These are phyloP conservation scores for Rhodotorula sp. DNA, from an alignment of 1,284 basidiomycete species.

Conservation along the genomic window DNA sequence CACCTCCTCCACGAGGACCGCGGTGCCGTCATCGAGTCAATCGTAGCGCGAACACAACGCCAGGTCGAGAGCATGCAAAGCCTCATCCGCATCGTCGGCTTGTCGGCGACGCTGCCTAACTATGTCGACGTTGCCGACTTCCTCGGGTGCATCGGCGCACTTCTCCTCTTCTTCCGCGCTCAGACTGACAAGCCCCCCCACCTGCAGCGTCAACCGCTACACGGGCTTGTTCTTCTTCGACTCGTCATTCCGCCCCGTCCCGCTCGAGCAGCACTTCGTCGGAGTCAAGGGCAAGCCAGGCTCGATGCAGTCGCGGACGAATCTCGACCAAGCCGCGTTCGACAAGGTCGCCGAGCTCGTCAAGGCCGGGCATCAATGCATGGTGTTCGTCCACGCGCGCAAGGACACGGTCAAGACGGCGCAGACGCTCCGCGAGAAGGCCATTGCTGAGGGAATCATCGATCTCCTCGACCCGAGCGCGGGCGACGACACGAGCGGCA, in stretches of 20 bases:
- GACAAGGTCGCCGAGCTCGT: constrained; percentile 84
- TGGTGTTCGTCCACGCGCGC: constrained; percentile 98
- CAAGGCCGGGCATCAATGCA: constrained; percentile 89
- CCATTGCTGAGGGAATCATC: constrained; percentile 68
- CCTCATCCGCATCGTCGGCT: constrained; percentile 94
- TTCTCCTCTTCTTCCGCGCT: not conserved
- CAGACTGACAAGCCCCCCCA: constrained; percentile 48
- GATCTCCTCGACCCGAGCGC: constrained; percentile 71
- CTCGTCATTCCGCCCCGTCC: constrained; percentile 93
- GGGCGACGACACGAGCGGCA: constrained; percentile 64
- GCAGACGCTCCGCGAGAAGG: constrained; percentile 77
- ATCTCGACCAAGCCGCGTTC: constrained; percentile 86
- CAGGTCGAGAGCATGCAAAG: constrained; percentile 96
- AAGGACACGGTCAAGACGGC: constrained; percentile 98
- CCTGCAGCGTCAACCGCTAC: constrained; percentile 71
- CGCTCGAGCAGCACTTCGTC: constrained; percentile 96
- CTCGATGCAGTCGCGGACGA: constrained; percentile 72
- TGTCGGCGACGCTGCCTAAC: constrained; percentile 98
- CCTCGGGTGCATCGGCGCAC: constrained; percentile 62
- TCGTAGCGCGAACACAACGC: constrained; percentile 91
- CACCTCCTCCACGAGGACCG: constrained; percentile 97
- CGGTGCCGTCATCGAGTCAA: constrained; percentile 97
- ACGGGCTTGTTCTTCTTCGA: constrained; percentile 99
- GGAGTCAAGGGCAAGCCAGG: constrained; percentile 91
- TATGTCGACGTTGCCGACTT: constrained; percentile 98